A percentile compares a stretch with the other conserved stretches of the same genome.
Conservation (phyloP, 2,329 filamentous ascomycete genomes). For the Incumbomyces lentus region DNA sequence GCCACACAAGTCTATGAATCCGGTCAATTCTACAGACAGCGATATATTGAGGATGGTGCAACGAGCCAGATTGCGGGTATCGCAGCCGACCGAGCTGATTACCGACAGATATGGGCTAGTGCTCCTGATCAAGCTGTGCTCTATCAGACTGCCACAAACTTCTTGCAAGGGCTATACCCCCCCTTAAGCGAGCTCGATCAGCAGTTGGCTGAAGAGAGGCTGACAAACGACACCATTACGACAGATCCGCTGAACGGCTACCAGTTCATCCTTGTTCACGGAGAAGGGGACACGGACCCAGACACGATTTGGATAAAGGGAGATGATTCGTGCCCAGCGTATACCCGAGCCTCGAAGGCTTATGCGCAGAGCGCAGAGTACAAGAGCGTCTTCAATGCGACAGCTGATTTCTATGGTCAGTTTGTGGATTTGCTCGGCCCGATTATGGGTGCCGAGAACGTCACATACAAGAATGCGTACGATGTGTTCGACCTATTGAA, state of each 20-base stretch:
- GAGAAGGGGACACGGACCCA: conserved; percentile 48
- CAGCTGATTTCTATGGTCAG: conserved; percentile 42
- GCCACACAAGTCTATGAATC: conserved; percentile 62
- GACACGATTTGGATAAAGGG: conserved; percentile 51
- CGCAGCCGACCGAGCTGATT: conserved; percentile 52
- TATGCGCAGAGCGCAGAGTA: conserved; percentile 47
- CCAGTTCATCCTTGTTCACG: conserved; percentile 63
- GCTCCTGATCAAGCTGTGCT: conserved; percentile 68
- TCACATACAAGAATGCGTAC: conserved; percentile 51
- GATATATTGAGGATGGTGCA: conserved; percentile 57
- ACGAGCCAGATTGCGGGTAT: conserved; percentile 54
- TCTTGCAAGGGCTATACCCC: conserved; percentile 77
- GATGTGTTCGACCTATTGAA: conserved; percentile 54
- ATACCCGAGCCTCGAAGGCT: conserved; percentile 45
- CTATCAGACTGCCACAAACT: conserved; percentile 66
- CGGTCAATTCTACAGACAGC: conserved; percentile 62
- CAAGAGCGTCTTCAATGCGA: conserved; percentile 36
- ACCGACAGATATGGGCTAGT: conserved; percentile 62
- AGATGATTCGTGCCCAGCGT: conserved; percentile 43
- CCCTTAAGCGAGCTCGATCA: conserved; percentile 45
- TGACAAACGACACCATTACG: conserved; percentile 59
- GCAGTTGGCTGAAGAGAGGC: conserved; percentile 41
- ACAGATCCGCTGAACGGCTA: conserved; percentile 64
- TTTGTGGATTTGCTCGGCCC: conserved; percentile 42
- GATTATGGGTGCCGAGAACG: conserved; percentile 34